Conservation (phyloP, 495 filamentous ascomycete species). For the Neurospora pannonica region DNA sequence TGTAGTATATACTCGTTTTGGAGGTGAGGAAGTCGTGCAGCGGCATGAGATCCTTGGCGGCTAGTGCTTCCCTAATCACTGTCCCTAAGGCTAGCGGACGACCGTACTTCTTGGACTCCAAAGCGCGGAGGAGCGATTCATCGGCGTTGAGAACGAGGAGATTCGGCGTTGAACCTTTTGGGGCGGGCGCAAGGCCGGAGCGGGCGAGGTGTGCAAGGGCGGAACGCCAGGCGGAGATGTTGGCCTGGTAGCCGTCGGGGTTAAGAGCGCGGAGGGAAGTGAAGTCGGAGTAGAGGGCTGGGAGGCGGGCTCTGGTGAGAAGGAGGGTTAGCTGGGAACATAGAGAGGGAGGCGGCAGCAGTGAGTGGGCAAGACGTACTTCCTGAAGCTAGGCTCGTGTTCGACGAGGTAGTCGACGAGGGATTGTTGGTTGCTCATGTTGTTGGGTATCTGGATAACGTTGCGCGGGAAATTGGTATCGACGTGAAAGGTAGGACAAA, state of each 20-base stretch:
- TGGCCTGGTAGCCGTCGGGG: conserved; percentile 82
- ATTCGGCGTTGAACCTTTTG: conserved; percentile 38
- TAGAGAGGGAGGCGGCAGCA: too few species aligned
- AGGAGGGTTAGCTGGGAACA: neutral
- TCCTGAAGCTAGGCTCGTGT: conserved; percentile 36
- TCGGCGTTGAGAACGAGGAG: conserved; percentile 58
- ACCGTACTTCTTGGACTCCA: conserved; percentile 74
- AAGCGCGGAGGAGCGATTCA: conserved; percentile 55
- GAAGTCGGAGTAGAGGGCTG: conserved; percentile 94
- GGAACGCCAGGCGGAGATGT: conserved; percentile 73
- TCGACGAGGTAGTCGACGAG: conserved; percentile 38
- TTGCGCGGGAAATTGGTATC: too few species aligned
- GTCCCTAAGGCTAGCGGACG: conserved; percentile 71
- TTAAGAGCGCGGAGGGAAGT: conserved; percentile 66
- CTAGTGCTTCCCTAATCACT: conserved; percentile 69
- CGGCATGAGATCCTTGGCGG: conserved; percentile 57
- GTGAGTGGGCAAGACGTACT: conserved; percentile 15
- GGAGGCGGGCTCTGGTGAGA: conserved; percentile 59
- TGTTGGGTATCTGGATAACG: conserved; percentile 4
- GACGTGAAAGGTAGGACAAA: neutral
- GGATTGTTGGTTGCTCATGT: conserved; percentile 21
- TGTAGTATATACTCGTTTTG: conserved; percentile 54
- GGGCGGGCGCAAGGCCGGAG: conserved; percentile 45
- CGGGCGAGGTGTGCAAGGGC: conserved; percentile 59
- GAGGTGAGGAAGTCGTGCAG: conserved; percentile 49